Percentiles rank a stretch among this genome's conserved stretches.
These are phyloP conservation scores for Trichoderma hamatum DNA, from an alignment of 2,329 filamentous ascomycete species.

Conservation along the genomic window DNA sequence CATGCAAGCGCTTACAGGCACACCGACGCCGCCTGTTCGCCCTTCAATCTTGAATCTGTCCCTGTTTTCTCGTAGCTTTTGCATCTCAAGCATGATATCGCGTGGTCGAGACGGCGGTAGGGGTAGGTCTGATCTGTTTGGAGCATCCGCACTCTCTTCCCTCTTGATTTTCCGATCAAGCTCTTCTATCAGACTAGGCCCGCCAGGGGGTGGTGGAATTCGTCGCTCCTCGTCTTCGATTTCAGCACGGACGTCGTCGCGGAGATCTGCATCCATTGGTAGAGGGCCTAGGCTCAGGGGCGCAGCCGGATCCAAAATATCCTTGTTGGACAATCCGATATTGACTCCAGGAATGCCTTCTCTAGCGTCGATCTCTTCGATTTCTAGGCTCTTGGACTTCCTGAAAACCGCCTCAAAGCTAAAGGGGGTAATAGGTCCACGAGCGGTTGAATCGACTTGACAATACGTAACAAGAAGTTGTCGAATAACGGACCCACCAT, in stretches of 20 bases:
- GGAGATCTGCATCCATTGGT: conserved; percentile 79
- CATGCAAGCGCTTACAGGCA: conserved; percentile 89
- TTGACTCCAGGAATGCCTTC: conserved; percentile 67
- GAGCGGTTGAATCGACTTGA: conserved; percentile 59
- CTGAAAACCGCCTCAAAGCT: conserved; percentile 64
- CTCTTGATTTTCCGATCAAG: conserved; percentile 88
- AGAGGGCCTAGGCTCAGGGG: conserved; percentile 77
- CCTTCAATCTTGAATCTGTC: conserved; percentile 89
- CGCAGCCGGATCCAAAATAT: conserved; percentile 59
- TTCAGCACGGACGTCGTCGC: conserved; percentile 84
- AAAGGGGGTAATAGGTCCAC: conserved; percentile 66
- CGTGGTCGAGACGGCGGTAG: conserved; percentile 84
- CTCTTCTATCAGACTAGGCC: conserved; percentile 77
- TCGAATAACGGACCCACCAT: conserved; percentile 77
- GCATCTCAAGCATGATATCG: conserved; percentile 92
- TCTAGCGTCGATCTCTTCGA: conserved; percentile 64
- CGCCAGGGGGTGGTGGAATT: conserved; percentile 71
- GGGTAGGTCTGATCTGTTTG: conserved; percentile 76
- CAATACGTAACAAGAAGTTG: conserved; percentile 68
- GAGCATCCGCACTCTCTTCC: conserved; percentile 84
- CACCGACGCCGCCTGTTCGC: conserved; percentile 79
- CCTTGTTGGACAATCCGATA: conserved; percentile 63
- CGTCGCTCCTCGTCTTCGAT: conserved; percentile 82
- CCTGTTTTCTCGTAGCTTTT: conserved; percentile 88
- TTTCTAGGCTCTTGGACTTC: conserved; percentile 61